phyloP scores from a whole-genome alignment of 345 rosid genomes.

The Ailanthus altissimus region DNA sequence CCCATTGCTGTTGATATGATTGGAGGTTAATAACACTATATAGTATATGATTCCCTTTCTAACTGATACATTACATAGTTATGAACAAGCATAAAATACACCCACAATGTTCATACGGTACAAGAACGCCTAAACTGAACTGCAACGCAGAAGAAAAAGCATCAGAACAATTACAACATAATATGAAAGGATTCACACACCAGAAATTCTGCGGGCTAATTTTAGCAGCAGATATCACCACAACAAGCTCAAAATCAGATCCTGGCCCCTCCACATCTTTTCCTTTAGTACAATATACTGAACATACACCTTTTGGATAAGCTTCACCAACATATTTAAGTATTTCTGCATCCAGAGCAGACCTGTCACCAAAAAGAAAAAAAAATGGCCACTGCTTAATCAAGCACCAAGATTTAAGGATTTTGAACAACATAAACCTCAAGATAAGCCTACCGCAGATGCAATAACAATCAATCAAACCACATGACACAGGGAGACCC shows the following conservation, averaged over 20 bases:
- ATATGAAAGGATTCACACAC: constrained; percentile 42
- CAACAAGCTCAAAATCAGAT: constrained; percentile 81
- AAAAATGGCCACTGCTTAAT: not conserved
- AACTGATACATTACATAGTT: not conserved
- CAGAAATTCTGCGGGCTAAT: constrained; percentile 96
- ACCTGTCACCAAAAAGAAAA: constrained; percentile 45
- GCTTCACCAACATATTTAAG: constrained; percentile 82
- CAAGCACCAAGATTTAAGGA: not conserved
- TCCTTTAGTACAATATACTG: constrained; percentile 74
- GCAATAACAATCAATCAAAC: not conserved
- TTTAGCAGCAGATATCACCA: constrained; percentile 80
- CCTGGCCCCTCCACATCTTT: constrained; percentile 86
- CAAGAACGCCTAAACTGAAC: not conserved
- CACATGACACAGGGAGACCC: not conserved
- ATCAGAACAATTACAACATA: constrained; percentile 11
- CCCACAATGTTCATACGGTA: not conserved
- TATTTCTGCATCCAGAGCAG: constrained; percentile 81
- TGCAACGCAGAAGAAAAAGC: not conserved
- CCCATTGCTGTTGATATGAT: constrained; percentile 63
- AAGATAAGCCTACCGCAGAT: not conserved
- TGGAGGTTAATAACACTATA: not conserved
- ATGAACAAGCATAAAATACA: not conserved
- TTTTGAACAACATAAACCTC: not conserved
- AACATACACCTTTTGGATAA: constrained; percentile 87
- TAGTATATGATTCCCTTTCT: not conserved